Conservation (phyloP, 148 eudicot genomes). For the Cornus suecica region DNA sequence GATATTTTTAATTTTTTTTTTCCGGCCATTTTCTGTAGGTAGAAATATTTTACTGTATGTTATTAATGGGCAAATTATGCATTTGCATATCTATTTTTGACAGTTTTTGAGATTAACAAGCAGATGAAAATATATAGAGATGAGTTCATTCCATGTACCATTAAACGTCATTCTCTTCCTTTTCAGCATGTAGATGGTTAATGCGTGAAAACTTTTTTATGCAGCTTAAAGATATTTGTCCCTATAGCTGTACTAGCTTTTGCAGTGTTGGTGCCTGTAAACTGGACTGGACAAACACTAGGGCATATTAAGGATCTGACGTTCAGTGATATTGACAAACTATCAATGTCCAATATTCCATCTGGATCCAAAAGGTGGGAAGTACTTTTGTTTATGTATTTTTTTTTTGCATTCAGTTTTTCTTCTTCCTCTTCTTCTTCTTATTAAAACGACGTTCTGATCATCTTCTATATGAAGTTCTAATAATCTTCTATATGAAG, state of each 20-base stretch:
- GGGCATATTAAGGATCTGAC: constrained; percentile 48
- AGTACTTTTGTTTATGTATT: neutral
- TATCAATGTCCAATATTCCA: constrained; percentile 87
- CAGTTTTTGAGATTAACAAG: neutral
- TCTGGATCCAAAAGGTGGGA: constrained; percentile 78
- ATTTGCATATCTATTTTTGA: neutral
- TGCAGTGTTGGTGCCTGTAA: constrained; percentile 81
- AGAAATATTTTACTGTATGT: no score
- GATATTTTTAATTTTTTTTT: neutral
- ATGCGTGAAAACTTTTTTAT: constrained; percentile 11
- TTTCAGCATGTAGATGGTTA: neutral
- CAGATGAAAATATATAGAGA: neutral
- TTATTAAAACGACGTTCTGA: no score
- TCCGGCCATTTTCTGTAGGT: neutral
- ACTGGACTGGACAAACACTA: constrained; percentile 72
- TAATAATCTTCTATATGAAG: neutral
- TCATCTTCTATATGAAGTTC: no score
- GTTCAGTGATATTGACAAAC: constrained; percentile 78
- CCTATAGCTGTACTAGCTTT: constrained; percentile 81
- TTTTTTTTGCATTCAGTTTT: neutral
- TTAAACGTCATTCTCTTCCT: neutral
- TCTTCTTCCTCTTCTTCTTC: constrained; percentile 1
- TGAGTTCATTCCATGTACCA: neutral
- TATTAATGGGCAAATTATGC: neutral
- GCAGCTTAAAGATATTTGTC: constrained; percentile 97